phyloP scores from a whole-genome alignment of 2,329 filamentous ascomycete genomes.

The Trichophyton benhamiae region DNA sequence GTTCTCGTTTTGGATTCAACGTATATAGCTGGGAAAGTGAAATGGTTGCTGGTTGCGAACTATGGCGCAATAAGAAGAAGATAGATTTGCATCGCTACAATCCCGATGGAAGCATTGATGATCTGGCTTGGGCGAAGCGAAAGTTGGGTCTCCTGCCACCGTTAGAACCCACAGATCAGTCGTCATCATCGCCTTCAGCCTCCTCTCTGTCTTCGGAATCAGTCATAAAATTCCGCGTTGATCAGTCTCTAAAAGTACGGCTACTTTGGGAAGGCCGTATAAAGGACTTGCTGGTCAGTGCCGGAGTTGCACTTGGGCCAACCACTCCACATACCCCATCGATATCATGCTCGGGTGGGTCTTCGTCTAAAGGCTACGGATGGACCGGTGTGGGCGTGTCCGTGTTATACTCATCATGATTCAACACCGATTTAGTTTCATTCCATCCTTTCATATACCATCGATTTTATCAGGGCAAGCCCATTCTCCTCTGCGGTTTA shows the following conservation, averaged over 20 bases:
- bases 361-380: conserved; percentile 22
- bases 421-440: not conserved
- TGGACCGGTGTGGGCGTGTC: conserved; percentile 33
- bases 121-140: conserved; percentile 34
- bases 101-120: conserved; percentile 22
- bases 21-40: conserved; percentile 97
- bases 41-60: conserved; percentile 78
- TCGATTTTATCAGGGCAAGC: not conserved
- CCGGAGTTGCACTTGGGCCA: conserved; percentile 71
- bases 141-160: conserved; percentile 20
- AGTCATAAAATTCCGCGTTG: conserved; percentile 77
- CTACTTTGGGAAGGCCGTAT: conserved; percentile 85
- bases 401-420: conserved; percentile 31
- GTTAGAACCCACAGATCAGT: conserved; percentile 5
- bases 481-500: not conserved
- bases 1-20: conserved; percentile 90
- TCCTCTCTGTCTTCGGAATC: conserved; percentile 49
- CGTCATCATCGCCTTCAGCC: conserved; percentile 35
- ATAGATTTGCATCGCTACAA: not conserved
- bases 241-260: conserved; percentile 76
- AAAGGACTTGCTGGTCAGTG: conserved; percentile 83
- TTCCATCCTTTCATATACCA: not conserved
- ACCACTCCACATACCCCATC: conserved; percentile 16
- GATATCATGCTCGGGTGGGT: conserved; percentile 16
- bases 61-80: conserved; percentile 56